phyloP scores from a whole-genome alignment of 2,329 filamentous ascomycete species.

The Diaporthe sp. region DNA sequence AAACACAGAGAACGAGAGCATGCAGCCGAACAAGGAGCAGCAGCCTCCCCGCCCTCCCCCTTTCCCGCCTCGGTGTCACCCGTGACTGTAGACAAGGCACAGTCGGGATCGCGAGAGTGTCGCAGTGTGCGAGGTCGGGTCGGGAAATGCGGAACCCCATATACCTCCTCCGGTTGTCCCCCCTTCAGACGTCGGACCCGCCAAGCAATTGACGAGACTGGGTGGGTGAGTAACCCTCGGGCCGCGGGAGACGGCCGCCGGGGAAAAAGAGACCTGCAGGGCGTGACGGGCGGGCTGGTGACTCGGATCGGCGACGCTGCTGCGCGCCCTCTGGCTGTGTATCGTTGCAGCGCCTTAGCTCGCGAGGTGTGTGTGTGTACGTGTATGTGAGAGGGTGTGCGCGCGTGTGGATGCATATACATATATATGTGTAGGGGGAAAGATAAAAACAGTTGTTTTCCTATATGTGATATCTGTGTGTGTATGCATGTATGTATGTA shows the following conservation, averaged over 20 bases:
- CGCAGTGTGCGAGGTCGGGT: conserved; percentile 20
- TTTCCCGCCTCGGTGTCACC: background rate
- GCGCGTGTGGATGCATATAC: background rate
- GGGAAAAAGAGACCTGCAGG: background rate
- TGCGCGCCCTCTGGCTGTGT: background rate
- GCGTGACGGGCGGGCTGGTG: conserved; percentile 4
- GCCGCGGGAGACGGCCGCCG: background rate
- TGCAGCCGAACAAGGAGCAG: background rate
- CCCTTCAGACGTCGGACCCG: background rate
- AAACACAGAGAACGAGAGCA: background rate
- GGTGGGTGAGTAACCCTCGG: background rate
- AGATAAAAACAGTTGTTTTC: background rate
- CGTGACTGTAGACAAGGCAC: too few species aligned
- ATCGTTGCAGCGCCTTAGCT: conserved; percentile 10
- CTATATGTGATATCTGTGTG: background rate
- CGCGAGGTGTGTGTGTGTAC: background rate
- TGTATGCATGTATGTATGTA: background rate
- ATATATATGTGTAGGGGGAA: background rate
- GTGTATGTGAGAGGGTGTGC: background rate
- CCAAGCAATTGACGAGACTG: background rate
- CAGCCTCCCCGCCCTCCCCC: too few species aligned
- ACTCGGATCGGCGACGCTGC: conserved; percentile 19
- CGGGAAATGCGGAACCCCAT: background rate
- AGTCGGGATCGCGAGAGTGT: background rate
- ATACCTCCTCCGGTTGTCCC: background rate